Conservation (phyloP, 73 alveolate genomes). For the Effrenium voratum region DNA sequence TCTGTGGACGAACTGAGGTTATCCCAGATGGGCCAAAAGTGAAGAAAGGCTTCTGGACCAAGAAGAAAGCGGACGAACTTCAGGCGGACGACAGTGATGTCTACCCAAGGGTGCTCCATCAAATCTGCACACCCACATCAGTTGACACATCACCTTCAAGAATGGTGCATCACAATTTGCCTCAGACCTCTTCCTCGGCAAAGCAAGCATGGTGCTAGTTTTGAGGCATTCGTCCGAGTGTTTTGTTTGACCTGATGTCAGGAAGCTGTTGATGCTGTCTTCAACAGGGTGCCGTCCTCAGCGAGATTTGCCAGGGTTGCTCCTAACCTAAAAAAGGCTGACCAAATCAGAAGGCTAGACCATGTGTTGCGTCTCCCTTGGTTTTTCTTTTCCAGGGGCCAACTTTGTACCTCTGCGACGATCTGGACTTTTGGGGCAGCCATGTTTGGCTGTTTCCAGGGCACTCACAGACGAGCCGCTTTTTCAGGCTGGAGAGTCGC, state of each 20-base stretch:
- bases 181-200: too few species aligned
- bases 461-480: too few species aligned
- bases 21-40: not conserved
- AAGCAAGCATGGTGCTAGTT: too few species aligned
- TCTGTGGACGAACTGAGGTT: not conserved
- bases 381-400: too few species aligned
- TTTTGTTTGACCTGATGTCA: not conserved
- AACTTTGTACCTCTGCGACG: not conserved
- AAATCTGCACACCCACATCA: too few species aligned
- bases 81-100: slow-evolving; percentile 28
- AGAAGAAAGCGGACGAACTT: slow-evolving; percentile 39
- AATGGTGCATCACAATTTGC: too few species aligned
- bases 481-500: slow-evolving; percentile 47
- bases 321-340: not conserved
- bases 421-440: not conserved
- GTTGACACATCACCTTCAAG: too few species aligned
- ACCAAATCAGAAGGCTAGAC: too few species aligned
- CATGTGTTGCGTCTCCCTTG: too few species aligned
- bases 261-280: slow-evolving; percentile 50
- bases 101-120: too few species aligned
- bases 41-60: slow-evolving; percentile 43
- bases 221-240: too few species aligned
- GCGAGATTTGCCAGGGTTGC: not conserved
- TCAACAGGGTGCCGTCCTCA: not conserved
- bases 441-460: too few species aligned